These are phyloP conservation scores for Trichoderma hamatum DNA, from an alignment of 2,329 filamentous ascomycete genomes.

Conservation along the genomic window DNA sequence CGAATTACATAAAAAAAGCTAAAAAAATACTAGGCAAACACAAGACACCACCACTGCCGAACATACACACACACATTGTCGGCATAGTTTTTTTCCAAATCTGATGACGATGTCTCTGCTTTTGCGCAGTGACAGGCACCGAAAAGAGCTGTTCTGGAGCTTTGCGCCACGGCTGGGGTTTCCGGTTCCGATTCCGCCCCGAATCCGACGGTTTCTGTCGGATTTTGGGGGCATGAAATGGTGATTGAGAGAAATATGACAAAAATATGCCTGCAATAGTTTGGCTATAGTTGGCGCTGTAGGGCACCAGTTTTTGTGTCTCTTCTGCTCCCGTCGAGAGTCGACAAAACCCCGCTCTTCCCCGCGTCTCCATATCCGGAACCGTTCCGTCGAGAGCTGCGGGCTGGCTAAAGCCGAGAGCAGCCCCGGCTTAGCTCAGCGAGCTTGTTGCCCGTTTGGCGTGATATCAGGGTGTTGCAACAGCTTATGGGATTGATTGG, in stretches of 20 bases:
- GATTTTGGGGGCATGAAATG: neutral
- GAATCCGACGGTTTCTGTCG: slow-evolving; percentile 24
- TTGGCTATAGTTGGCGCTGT: too few species aligned
- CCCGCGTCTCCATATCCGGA: slow-evolving; percentile 1
- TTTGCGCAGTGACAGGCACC: neutral
- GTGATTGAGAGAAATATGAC: neutral
- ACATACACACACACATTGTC: neutral
- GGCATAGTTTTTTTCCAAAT: neutral
- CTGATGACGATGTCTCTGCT: slow-evolving; percentile 12
- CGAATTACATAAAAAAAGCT: neutral
- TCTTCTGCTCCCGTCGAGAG: neutral
- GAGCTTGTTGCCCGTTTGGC: neutral
- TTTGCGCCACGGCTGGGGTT: neutral
- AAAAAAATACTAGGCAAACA: neutral
- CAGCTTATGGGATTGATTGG: neutral
- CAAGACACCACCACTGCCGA: neutral
- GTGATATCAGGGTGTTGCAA: neutral
- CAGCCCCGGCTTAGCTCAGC: slow-evolving; percentile 5
- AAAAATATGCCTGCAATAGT: neutral
- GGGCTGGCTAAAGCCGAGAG: slow-evolving; percentile 5
- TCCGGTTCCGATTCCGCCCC: slow-evolving; percentile 18
- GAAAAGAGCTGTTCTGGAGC: neutral
- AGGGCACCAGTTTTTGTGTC: neutral
- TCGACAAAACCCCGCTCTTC: neutral
- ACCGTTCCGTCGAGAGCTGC: slow-evolving; percentile 7